Conservation (phyloP, 2,329 filamentous ascomycete genomes). For the Ceratocystis ficicola region DNA sequence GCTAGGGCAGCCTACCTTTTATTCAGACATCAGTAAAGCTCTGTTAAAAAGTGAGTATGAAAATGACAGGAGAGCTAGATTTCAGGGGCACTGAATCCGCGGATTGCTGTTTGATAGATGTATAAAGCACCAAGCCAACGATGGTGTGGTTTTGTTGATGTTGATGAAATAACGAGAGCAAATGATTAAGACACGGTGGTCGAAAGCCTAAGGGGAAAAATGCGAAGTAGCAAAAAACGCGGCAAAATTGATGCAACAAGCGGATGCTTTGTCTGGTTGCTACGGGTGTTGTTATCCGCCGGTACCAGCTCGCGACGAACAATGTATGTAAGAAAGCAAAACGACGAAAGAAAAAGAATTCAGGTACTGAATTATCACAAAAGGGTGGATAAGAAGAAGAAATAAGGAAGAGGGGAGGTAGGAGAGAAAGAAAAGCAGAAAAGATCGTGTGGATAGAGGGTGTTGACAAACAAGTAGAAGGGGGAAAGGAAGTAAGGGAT, state of each 20-base stretch:
- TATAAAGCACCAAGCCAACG: not conserved
- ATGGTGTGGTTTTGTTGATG: not conserved
- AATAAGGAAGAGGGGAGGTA: not conserved
- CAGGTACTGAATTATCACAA: not conserved
- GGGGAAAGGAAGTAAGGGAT: constrained; percentile 19
- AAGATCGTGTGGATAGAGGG: constrained; percentile 19
- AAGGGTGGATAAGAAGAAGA: constrained; percentile 13
- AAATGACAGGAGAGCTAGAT: not conserved
- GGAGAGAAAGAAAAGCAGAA: constrained; percentile 11
- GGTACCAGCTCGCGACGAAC: constrained; percentile 16
- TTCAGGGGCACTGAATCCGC: not conserved
- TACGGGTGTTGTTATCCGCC: constrained; percentile 12
- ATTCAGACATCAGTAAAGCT: constrained; percentile 18
- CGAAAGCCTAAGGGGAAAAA: constrained; percentile 8
- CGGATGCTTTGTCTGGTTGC: not conserved
- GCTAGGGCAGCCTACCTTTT: constrained; percentile 17
- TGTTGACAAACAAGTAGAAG: constrained; percentile 18
- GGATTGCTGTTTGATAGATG: constrained; percentile 3
- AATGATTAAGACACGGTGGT: not conserved
- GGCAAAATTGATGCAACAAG: not conserved
- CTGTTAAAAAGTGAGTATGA: not conserved
- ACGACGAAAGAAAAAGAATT: not conserved
- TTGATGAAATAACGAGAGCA: constrained; percentile 4
- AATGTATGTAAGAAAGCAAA: constrained; percentile 14
- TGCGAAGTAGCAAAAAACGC: constrained; percentile 7